Base-by-base conservation (phyloP, 2,329 filamentous ascomycete species). In the Xylaria sp. region DNA sequence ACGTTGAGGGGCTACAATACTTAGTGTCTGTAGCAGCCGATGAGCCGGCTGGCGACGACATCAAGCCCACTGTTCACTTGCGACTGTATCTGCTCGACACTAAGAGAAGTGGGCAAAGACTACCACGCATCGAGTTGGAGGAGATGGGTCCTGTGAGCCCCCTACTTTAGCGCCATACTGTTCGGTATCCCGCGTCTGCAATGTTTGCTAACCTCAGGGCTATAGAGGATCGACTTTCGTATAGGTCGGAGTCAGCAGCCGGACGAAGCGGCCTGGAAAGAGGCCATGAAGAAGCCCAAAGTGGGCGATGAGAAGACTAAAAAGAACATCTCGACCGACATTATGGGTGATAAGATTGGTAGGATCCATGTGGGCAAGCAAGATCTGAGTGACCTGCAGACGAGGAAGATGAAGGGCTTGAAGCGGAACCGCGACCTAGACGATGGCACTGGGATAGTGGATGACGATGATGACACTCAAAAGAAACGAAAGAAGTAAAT, bases 381-480 rank as follows among this genome's bases (percentile, higher is more conserved):
- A 83, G 94, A 99, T 83, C 87, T 99, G 68, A 87, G 86, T 78
- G 88, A 92, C 76, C 82, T 99, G 81, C 96, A 99, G 86, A 97
- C 94, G 63, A 91, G 96, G 79, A 99, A 99, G 89, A 98, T 99
- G 94, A 99, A 99, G 90, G 96, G 94, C 74, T 82, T 99, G 74
- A 99, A 98, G 89, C 88, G 96, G 74, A 90, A 87, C 73, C 89
- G 93, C 64, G 90, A 90, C 71, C 82, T 88, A 28, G 85, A 87
- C 61, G 84, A 83, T 60, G 86, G 86, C 51, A 85, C 84, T 28
- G 88, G 87, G 61, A 85, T 83, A 3, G 84, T 76, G 18, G 83
- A 84, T 18, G 83, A 84, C 13, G 85, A 86, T 61, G 85, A 82
- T 50, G 81, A 83, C 34, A 76, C 76, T 63, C 74, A 79, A 69